Evolutionary conservation across 441 rosid species (phyloP), one percentile per base, ranked within the genome.

Genomic region (Pelargonium citronellum): DNA sequence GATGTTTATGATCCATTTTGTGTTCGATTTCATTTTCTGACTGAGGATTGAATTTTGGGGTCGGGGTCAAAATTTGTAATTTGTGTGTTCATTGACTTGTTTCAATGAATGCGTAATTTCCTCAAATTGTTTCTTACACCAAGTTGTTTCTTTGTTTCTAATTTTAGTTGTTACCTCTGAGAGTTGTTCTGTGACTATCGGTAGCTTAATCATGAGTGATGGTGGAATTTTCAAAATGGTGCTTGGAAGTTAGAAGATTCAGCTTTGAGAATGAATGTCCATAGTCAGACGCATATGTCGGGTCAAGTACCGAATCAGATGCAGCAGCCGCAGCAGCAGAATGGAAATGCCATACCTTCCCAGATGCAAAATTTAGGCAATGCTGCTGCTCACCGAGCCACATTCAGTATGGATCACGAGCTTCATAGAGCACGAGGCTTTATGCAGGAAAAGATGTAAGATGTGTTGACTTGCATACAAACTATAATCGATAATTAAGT

Each of bases 241-340:
- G 16, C 41, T 13, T 24, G 15, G 8, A 24, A 63, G 16, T 63
- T 63, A 11, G 75, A 70, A 70, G 69, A 55, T 80, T 71, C 76
- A 71, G 39, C n/a, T 77, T 55, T 74, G 41, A 65, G 68, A 17
- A 89, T 90, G 98, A 89, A 89, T 86, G 88, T 87, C 79, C 97
- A 84, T 78, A 78, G 97, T 5, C 96, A 90, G 79, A 74, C 39
- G 6, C 39, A 34, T 34, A 34, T 89, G 84, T 83, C 99, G 2
- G 95, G 92, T 71, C 93, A 86, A 75, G 79, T 87, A 64, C 81
- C 95, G 41, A 91, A 83, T 82, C 96, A 92, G 80, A 83, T 85
- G 70, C 82, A 83, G 53, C 73, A 86, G 79, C 77, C 94, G 69
- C 95, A 87, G 80, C 98, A 84, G 70, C 60, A 55, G 8, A 92